Base-by-base conservation (phyloP, 306 rosid genomes). In the Astragalus membranaceus region DNA sequence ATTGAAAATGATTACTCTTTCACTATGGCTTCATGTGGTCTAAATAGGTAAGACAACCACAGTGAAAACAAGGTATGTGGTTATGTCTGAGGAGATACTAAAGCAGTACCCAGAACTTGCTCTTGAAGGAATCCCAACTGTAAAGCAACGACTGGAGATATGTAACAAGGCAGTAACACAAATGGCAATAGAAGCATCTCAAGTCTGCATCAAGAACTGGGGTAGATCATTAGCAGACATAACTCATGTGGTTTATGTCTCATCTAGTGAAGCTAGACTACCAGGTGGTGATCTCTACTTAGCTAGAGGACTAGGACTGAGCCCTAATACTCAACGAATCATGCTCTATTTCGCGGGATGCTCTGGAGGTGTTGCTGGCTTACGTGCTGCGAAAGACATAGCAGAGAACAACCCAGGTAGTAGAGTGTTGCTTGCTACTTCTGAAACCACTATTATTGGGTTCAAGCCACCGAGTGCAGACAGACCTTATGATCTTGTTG, bases 331-430 rank as follows among this genome's bases (percentile, higher is more conserved):
- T 54, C 85, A 78, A 72, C 60, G 98, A 14, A 67, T 79, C 75
- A 36, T 87, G 96, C 96, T 90, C 32, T 88, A 88, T 78, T 88
- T 90, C 20, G 70, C 61, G 14, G 99, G 97, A n/a, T 94, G 96
- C 58, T 90, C 97, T 0, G 96, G 99, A 8, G 99, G 99, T 3
- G 99, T 88, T 41, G 90, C 96, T 2, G 97, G 99, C 32, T 82
- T 94, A 10, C 86, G 97, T 1, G 90, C 86, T 8, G 97, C 96
- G 0, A 88, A 94, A 57, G 96, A 94, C 87, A 80, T 94, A 6
- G 97, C 95, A 1, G 95, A 94, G 82, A 94, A 94, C 84, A 94
- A 94, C 69, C 99, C 96, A 0, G 91, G 96, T 3, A 90, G 97
- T 35, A 43, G 97, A 13, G 91, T 91, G 16, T 64, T 91, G 9